Base-by-base conservation (phyloP, 2,329 filamentous ascomycete genomes). In the Neofusicoccum ribis region DNA sequence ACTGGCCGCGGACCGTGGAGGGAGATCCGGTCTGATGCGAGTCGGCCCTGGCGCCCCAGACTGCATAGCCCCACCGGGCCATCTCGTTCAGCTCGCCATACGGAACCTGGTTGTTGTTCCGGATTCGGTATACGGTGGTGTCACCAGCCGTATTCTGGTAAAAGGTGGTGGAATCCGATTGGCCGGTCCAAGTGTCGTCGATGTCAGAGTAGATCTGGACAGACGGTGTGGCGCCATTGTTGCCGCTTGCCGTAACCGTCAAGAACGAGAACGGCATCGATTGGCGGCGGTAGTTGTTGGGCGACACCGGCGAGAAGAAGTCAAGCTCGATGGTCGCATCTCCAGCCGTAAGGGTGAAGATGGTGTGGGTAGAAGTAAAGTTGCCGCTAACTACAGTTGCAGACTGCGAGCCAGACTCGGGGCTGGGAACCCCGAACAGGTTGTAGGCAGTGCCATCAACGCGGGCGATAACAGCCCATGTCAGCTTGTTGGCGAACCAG, bases 221-320 rank as follows among this genome's bases (percentile, higher is more conserved):
- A 3, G 54, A 65, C 11, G 63, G 63, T 3, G 65, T 66, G 3
- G 58, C 70, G 15, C 66, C 70, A 17, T 67, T 66, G 5, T 67
- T 67, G 1, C 65, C 69, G 5, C 58, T 62, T 1, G 75, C 72
- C 20, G 74, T 71, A 15, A 81, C 77, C 0, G 78, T 81, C 60
- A 82, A 68, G 64, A 80, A 82, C 65, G 76, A 74, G 68, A 80
- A 82, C 39, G 80, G 80, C 56, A 81, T 72, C 8, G 78, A 81
- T 63, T 82, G 80, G 15, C 80, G 75, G 4, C 78, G 60, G 65
- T 79, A 78, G 67, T 81, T 75, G 1, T 73, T 73, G 2, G 79
- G 78, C 3, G 78, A 79, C 4, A 82, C 76, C 0, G 79, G 80
- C 14, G 80, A 81, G 65, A 82, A 78, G 66, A 82, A 82, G 66